Evolutionary conservation across 106 monocot species (phyloP), one percentile per base, ranked within the genome.

Genomic region (Dactylorhiza incarnata): DNA sequence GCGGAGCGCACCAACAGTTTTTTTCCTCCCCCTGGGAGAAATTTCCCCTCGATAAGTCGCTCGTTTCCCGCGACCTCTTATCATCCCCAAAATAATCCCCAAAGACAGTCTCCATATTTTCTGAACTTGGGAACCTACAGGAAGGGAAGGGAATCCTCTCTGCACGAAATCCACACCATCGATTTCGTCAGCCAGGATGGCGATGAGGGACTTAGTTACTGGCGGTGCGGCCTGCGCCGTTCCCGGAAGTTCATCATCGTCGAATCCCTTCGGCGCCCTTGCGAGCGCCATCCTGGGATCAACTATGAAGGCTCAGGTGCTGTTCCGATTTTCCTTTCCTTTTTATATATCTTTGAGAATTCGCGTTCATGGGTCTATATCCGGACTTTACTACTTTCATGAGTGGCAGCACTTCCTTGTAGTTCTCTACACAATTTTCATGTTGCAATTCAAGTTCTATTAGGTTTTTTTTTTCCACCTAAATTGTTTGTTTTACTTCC

Each of bases 131-230:
- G 37, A 37, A 3, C 37, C 3, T 37, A 37, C 37, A 37, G 37
- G 37, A 37, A 37, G 37, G 37, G 37, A 37, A 37, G 37, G 37
- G 37, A 37, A 37, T 37, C 37, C 37, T 37, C 37, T 37, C 37
- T 37, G 2, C 37, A 37, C 37, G 37, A 37, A 37, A 37, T 37
- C 37, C 1, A 37, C 37, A 37, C 37, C 37, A 37, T 37, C 37
- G 37, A 3, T 37, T 37, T 37, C 3, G 37, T 37, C 37, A 37
- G 37, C 37, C 37, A 37, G 37, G 68, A 92, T 92, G 92, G 89
- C 92, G 80, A 84, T 94, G 94, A 81, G 97, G 73, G 89, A 94
- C 78, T 87, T 97, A 49, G 79, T 97, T 67, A 83, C 91, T 53
- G 91, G 97, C 43, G 91, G 86, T 26, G 86, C 87, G 47, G 85